phyloP scores from a whole-genome alignment of 1,139 yeast species.

The Saccharomycopsis hybrid region DNA sequence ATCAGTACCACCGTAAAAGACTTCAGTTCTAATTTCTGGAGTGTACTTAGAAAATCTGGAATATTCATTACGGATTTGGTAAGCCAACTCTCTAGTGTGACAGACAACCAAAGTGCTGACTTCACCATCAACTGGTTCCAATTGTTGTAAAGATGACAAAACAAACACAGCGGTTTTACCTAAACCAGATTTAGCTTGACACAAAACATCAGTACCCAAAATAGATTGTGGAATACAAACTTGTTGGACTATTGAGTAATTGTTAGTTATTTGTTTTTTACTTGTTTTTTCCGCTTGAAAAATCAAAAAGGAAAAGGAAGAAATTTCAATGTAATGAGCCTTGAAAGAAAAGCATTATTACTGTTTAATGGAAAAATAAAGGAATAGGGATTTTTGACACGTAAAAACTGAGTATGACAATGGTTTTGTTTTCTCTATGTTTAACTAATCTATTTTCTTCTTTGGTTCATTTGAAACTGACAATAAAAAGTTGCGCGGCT shows the following conservation, averaged over 20 bases:
- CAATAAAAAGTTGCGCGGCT: too few relatives aligned
- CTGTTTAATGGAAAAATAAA: too few relatives aligned
- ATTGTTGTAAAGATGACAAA: slow-evolving; percentile 90
- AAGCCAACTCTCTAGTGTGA: slow-evolving; percentile 98
- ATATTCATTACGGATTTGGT: slow-evolving; percentile 96
- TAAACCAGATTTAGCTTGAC: slow-evolving; percentile 99
- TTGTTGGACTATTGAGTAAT: slow-evolving; percentile 88
- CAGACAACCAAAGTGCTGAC: slow-evolving; percentile 90
- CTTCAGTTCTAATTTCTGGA: slow-evolving; percentile 97
- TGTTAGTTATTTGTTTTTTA: too few relatives aligned
- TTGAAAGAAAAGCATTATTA: too few relatives aligned
- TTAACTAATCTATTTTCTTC: too few relatives aligned
- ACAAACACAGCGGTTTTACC: slow-evolving; percentile 99
- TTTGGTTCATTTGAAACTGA: too few relatives aligned
- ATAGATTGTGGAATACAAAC: slow-evolving; percentile 98
- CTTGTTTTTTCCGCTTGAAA: too few relatives aligned
- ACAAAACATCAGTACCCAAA: slow-evolving; percentile 93
- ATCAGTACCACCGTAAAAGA: slow-evolving; percentile 94
- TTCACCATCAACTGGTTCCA: slow-evolving; percentile 97
- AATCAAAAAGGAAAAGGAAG: too few relatives aligned
- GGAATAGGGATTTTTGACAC: too few relatives aligned
- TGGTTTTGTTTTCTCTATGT: too few relatives aligned
- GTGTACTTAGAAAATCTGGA: slow-evolving; percentile 96
- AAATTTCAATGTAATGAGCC: too few relatives aligned
- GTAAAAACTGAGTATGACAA: too few relatives aligned